Evolutionary conservation across 192 early-diverging fungal species (phyloP), one percentile per base, ranked within the genome.

Genomic region (Backusella sp.): DNA sequence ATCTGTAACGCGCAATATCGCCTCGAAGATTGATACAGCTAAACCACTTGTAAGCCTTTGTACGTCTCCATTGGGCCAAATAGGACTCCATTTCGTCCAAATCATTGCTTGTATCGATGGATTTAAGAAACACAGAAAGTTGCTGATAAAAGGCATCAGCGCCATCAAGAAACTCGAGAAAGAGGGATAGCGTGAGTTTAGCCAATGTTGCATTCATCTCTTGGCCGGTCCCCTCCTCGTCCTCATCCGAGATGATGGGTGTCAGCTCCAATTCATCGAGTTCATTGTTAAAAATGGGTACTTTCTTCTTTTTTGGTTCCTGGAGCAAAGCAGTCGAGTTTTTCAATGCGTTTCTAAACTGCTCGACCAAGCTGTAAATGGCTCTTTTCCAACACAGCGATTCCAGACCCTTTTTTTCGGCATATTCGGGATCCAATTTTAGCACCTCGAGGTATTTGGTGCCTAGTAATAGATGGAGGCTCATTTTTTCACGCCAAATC

Each of bases 341-440:
- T 39, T 80, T 76, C 3, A 89, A 66, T 6, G 86, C 84, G 19
- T 79, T 72, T 15, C 88, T 85, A 39, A 89, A 87, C 19, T 85
- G 74, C 9, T 86, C 86, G 4, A 89, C 85, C 35, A 89, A 65
- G 0, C 84, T 80, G 42, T 89, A 88, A 12, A 88, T 78, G 30
- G 84, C 86, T 34, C 79, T 74, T 72, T 87, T 89, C 88, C 88
- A 89, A 53, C 85, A 89, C 56, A 85, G 73, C 14, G 80, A 77
- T 23, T 85, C 85, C 44, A 89, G 82, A n/a, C 85, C 84, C 53
- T 89, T 84, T 77, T 88, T 89, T 41, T 83, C 59, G 0, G 88
- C 83, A 32, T 77, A 83, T 35, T 80, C 78, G 41, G 83, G 81
- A 76, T 87, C 85, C 3, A 84, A 66, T 11, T 85, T 74, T 34